Percentiles rank a stretch among this genome's conserved stretches.
Conservation (phyloP, 371 early-diverging fungal species). For the Saksenaea oblongispora region DNA sequence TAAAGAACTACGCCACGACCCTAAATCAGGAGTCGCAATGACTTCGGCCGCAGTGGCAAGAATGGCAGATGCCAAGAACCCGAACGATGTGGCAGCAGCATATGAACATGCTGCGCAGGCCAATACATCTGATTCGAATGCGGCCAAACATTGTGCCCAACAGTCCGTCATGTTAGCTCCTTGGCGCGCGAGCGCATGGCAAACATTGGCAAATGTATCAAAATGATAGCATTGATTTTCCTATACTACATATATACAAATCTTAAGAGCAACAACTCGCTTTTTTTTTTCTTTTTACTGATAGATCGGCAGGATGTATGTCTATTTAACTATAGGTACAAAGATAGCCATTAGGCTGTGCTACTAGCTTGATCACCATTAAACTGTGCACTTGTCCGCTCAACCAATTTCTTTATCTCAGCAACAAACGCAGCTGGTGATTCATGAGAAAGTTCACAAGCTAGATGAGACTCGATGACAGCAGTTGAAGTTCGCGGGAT, state of each 20-base stretch:
- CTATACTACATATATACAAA: background rate
- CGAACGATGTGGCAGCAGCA: slow-evolving; percentile 23
- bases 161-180: slow-evolving; percentile 55
- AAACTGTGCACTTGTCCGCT: background rate
- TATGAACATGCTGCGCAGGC: slow-evolving; percentile 42
- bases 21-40: slow-evolving; percentile 18
- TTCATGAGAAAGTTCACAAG: slow-evolving; percentile 7
- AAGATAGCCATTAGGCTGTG: too few species aligned
- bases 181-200: slow-evolving; percentile 54
- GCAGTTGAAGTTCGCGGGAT: slow-evolving; percentile 25
- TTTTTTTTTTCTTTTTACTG: background rate
- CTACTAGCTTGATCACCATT: background rate
- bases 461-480: slow-evolving; percentile 26
- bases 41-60: slow-evolving; percentile 32
- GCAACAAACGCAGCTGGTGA: background rate
- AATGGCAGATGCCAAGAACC: slow-evolving; percentile 27
- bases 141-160: slow-evolving; percentile 41
- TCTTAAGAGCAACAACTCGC: too few species aligned
- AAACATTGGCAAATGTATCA: slow-evolving; percentile 19
- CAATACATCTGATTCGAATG: background rate
- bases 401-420: background rate
- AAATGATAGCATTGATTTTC: slow-evolving; percentile 4
- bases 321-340: too few species aligned
- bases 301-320: too few species aligned
- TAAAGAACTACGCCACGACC: slow-evolving; percentile 15